phyloP scores from a whole-genome alignment of 805 yeast genomes.

The Candida yuanshanica region DNA sequence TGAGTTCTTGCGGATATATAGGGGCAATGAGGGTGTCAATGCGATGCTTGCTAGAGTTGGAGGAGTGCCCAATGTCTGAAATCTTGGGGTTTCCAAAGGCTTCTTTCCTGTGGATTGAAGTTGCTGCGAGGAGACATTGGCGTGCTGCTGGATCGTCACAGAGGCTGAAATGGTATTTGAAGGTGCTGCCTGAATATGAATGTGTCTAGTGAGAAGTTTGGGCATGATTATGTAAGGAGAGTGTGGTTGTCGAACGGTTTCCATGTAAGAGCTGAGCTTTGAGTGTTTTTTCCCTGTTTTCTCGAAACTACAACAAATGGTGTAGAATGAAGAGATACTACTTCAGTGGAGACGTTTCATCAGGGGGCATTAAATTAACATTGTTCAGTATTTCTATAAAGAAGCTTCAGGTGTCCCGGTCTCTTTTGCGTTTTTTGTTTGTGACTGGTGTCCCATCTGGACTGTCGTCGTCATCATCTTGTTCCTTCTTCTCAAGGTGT shows the following conservation, averaged over 20 bases:
- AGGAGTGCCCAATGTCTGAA: slow-evolving; percentile 43
- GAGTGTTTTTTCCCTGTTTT: no score
- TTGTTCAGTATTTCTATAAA: background rate
- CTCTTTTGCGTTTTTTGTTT: background rate
- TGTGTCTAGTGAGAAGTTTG: background rate
- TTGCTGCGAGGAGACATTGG: background rate
- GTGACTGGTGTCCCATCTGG: slow-evolving; percentile 18
- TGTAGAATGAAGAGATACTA: no score
- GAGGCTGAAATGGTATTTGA: slow-evolving; percentile 1
- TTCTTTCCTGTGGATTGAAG: background rate
- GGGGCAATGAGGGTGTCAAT: slow-evolving; percentile 56
- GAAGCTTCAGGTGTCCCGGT: background rate
- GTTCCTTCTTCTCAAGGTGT: slow-evolving; percentile 46
- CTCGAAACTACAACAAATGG: no score
- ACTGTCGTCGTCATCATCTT: slow-evolving; percentile 26
- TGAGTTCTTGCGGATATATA: slow-evolving; percentile 42
- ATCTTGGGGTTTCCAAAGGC: slow-evolving; percentile 21
- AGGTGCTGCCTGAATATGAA: slow-evolving; percentile 4
- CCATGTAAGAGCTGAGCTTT: no score
- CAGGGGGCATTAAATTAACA: background rate
- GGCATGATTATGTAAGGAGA: no score
- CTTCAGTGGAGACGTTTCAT: no score
- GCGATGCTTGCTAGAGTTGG: slow-evolving; percentile 43
- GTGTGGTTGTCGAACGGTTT: no score
- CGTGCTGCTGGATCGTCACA: background rate